Evolutionary conservation across 805 yeast genomes (phyloP), one percentile per base, ranked within the genome.

Genomic region (Grigorovia jiainica): DNA sequence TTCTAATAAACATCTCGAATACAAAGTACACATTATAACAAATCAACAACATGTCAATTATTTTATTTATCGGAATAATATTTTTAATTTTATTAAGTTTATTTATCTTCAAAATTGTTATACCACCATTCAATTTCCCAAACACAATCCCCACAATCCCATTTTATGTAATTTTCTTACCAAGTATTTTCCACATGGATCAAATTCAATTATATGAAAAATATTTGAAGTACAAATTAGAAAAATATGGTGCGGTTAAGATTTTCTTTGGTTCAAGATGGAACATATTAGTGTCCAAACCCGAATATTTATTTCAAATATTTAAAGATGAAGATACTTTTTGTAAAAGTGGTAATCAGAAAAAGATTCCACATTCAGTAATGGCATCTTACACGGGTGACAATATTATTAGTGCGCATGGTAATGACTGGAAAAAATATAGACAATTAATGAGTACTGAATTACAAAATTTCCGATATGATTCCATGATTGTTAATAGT

Each of bases 311-410:
- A 45, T 54, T 57, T 5, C 71, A 71, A 41, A 53, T 76, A 7
- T 66, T 76, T 45, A 70, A 65, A 48, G 65, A 74, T 40, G 79
- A 76, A 43, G 62, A 67, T 16, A 55, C 66, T 1, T 77, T 67
- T 57, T 76, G 74, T 4, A 77, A 77, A 47, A 73, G 79, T 51
- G 82, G 82, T 0, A 77, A 77, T 43, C 78, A 75, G 17, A 65
- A 68, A 43, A 77, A 77, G 51, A 74, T 75, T 16, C 80, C 81
- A 0, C 63, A 72, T 43, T 67, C 79, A 6, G 73, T 75, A 7
- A 50, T 76, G 23, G 69, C 79, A 1, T 62, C 66, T 3, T 77
- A 76, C 46, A 73, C 80, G 1, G 82, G 82, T 0, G 80, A 76
- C 42, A 76, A 77, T 48, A 66, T 77, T 3, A 76, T 77, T 17